Evolutionary conservation across 2,329 filamentous ascomycete genomes (phyloP).

Genomic region (Septoria linicola): DNA sequence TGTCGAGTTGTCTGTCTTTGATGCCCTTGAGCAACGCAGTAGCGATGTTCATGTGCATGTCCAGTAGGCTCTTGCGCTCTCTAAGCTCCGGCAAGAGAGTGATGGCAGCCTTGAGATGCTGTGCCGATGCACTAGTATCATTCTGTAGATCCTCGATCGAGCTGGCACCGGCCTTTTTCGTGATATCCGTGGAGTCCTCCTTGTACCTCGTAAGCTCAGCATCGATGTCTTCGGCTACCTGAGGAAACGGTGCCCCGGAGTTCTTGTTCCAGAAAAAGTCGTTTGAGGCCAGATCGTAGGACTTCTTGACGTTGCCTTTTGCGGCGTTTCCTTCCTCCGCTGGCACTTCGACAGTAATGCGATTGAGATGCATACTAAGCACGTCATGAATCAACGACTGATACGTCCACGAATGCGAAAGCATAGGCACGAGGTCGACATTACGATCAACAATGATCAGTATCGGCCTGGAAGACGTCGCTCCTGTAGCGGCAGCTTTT

Average conservation of each 20-base stretch:
- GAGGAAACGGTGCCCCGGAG: conserved; percentile 83
- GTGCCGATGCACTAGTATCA: conserved; percentile 82
- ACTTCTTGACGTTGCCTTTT: conserved; percentile 77
- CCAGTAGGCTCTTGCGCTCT: conserved; percentile 86
- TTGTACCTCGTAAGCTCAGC: conserved; percentile 91
- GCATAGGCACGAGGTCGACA: conserved; percentile 92
- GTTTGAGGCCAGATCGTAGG: conserved; percentile 82
- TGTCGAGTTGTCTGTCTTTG: conserved; percentile 91
- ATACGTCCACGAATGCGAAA: conserved; percentile 94
- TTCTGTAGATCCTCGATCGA: conserved; percentile 91
- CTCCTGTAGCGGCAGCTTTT: conserved; percentile 61
- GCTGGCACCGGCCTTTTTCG: conserved; percentile 88
- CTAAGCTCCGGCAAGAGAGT: conserved; percentile 86
- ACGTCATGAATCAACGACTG: conserved; percentile 82
- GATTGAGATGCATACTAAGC: conserved; percentile 78
- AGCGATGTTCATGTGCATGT: conserved; percentile 99
- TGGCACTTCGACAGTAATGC: conserved; percentile 86
- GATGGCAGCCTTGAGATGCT: conserved; percentile 94
- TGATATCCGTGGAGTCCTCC: conserved; percentile 90
- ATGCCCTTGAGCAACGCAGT: conserved; percentile 78
- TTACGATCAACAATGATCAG: conserved; percentile 93
- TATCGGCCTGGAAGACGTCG: conserved; percentile 76
- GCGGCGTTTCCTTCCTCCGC: conserved; percentile 72
- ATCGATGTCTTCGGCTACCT: conserved; percentile 95
- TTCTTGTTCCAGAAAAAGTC: conserved; percentile 99